Percentiles rank a stretch among this genome's conserved stretches.
Conservation (phyloP, 2,329 filamentous ascomycete species). For the Hymenoscyphus scutula region DNA sequence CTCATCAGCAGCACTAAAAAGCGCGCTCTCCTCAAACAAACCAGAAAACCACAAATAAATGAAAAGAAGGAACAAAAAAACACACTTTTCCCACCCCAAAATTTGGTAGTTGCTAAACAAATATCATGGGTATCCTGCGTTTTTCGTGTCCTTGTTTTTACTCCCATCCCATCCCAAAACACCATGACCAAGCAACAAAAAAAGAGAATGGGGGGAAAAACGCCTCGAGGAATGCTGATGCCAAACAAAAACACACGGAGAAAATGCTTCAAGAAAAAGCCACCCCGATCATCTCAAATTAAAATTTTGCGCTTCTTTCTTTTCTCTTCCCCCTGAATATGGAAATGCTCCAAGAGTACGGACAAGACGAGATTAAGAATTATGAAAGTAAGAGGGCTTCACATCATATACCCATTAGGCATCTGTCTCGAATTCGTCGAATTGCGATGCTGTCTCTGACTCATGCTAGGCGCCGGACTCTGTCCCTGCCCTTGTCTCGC, state of each 20-base stretch:
- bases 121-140: slow-evolving; percentile 13
- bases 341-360: too few relatives aligned
- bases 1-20: slow-evolving; percentile 1
- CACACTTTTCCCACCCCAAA: slow-evolving; percentile 9
- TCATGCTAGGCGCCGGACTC: slow-evolving; percentile 2
- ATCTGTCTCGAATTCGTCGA: neutral
- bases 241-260: too few relatives aligned
- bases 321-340: too few relatives aligned
- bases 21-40: neutral
- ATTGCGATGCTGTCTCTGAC: slow-evolving; percentile 4
- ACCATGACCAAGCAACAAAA: neutral
- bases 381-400: neutral
- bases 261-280: too few relatives aligned
- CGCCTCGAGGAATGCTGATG: too few relatives aligned
- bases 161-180: neutral
- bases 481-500: slow-evolving; percentile 35
- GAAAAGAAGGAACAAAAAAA: neutral
- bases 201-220: neutral
- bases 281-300: too few relatives aligned
- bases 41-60: neutral
- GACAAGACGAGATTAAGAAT: too few relatives aligned
- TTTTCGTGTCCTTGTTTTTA: neutral
- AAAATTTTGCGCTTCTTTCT: too few relatives aligned
- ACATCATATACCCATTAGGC: slow-evolving; percentile 9
- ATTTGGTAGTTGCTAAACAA: neutral